Conservation (phyloP, 2,329 filamentous ascomycete genomes). For the Penicillium sp. region DNA sequence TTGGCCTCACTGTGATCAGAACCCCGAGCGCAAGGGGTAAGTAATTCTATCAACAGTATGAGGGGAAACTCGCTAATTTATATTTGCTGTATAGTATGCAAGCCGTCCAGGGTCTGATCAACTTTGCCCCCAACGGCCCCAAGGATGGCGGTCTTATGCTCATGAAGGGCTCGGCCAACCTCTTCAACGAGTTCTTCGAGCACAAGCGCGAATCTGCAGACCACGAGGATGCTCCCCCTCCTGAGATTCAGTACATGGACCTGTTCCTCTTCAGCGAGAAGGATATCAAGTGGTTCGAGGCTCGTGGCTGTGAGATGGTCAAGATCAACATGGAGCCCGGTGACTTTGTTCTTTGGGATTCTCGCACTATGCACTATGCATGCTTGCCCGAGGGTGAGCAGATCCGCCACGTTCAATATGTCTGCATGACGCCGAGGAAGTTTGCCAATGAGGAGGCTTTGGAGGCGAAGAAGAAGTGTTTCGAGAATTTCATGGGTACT, state of each 20-base stretch:
- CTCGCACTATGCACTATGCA: conserved; percentile 9
- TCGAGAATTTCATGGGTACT: conserved; percentile 2
- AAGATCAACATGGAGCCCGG: conserved; percentile 8
- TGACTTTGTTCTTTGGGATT: conserved; percentile 12
- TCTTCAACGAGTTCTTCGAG: conserved; percentile 10
- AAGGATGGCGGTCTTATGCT: conserved; percentile 10
- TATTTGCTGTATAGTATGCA: background rate
- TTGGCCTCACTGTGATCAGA: conserved; percentile 10
- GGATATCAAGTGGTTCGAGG: conserved; percentile 8
- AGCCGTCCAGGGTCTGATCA: conserved; percentile 9
- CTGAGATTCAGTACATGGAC: conserved; percentile 6
- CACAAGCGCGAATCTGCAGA: conserved; percentile 10
- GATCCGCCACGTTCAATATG: conserved; percentile 8
- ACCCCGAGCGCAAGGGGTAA: conserved; percentile 9
- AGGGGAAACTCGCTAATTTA: background rate
- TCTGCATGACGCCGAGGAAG: conserved; percentile 10
- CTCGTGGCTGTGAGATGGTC: conserved; percentile 7
- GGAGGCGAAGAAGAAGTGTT: conserved; percentile 6
- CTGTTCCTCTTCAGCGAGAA: conserved; percentile 11
- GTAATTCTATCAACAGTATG: background rate
- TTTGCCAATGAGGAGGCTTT: conserved; percentile 10
- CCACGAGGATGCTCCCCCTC: conserved; percentile 8
- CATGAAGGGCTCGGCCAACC: conserved; percentile 7
- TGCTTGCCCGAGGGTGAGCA: conserved; percentile 9
- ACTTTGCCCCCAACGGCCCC: conserved; percentile 5